phyloP scores from a whole-genome alignment of 2,329 filamentous ascomycete species.

The Aureobasidium namibiae region DNA sequence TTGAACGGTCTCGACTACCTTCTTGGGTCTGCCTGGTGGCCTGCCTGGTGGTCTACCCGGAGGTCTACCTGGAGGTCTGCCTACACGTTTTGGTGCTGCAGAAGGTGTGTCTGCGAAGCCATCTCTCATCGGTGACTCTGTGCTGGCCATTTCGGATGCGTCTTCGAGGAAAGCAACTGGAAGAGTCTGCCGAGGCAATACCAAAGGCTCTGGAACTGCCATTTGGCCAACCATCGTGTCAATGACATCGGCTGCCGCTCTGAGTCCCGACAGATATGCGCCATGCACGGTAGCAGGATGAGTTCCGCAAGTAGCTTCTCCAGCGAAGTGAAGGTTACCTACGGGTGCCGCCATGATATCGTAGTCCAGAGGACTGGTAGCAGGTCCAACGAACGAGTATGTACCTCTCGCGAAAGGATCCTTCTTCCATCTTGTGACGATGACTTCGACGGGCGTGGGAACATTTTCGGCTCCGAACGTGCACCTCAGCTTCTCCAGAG shows the following conservation, averaged over 20 bases:
- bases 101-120: not conserved
- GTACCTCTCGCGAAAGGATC: constrained; percentile 89
- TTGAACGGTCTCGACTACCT: constrained; percentile 9
- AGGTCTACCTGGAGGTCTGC: not conserved
- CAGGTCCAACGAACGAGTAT: constrained; percentile 86
- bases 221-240: constrained; percentile 76
- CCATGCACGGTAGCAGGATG: constrained; percentile 96
- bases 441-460: constrained; percentile 71
- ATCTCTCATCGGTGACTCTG: not conserved
- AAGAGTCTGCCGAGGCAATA: constrained; percentile 49
- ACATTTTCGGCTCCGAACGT: constrained; percentile 60
- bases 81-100: not conserved
- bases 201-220: constrained; percentile 63
- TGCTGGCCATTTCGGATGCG: not conserved
- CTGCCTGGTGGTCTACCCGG: constrained; percentile 1
- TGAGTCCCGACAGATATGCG: constrained; percentile 85
- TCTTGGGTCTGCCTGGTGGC: constrained; percentile 11
- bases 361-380: constrained; percentile 80
- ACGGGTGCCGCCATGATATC: constrained; percentile 78
- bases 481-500: constrained; percentile 65
- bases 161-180: constrained; percentile 33
- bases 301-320: constrained; percentile 90
- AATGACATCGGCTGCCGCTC: constrained; percentile 79
- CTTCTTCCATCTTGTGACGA: constrained; percentile 86
- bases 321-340: constrained; percentile 88